Base-by-base conservation (phyloP, 2,329 filamentous ascomycete species). In the Alternaria postmessia region DNA sequence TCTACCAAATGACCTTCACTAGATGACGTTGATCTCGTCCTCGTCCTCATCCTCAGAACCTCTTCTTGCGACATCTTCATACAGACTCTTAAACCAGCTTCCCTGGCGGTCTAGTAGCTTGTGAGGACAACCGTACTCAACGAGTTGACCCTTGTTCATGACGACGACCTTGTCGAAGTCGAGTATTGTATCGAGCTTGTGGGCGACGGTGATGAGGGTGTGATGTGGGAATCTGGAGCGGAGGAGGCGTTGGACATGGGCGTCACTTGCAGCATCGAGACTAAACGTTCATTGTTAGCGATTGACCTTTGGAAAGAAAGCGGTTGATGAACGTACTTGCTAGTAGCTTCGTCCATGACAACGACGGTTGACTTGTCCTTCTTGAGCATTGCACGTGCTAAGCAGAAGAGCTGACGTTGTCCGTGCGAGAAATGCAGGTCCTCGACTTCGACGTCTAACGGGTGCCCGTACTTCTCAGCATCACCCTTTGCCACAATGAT, bases 371-470 rank as follows among this genome's bases (percentile, higher is more conserved):
- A 64, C 30, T 65, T 69, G 38, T 72, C 67, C n/a, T 51, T 61
- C 22, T 70, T 62, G 7, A 90, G 73, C 18, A 90, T 80, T 0
- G 87, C 88, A 0, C 88, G 77, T 0, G 85, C 88, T 1, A 91
- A 81, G 63, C 84, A 87, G 65, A 91, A 88, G 0, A 91, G 80
- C 67, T 91, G 88, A 44, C 83, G 83, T 72, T 91, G 88, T 0
- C 89, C 89, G 22, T 74, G 68, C 14, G 67, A 71, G 46, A 77
- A 72, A 46, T 76, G 71, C 11, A 75, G 59, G 51, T 75, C 72
- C 7, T 75, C 71, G 14, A 77, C 71, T 12, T 68, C 53, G 8
- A 74, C 71, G 47, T 76, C 72, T 14, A 77, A 64, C 9, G 74
- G 74, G 59, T 76, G 74, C 20, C 62, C 65, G 38, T 76, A 75